Percentiles rank a stretch among this genome's conserved stretches.
Evolutionary conservation across 352 stramenopile species (phyloP).

Genomic region (Globisporangium perplexum): DNA sequence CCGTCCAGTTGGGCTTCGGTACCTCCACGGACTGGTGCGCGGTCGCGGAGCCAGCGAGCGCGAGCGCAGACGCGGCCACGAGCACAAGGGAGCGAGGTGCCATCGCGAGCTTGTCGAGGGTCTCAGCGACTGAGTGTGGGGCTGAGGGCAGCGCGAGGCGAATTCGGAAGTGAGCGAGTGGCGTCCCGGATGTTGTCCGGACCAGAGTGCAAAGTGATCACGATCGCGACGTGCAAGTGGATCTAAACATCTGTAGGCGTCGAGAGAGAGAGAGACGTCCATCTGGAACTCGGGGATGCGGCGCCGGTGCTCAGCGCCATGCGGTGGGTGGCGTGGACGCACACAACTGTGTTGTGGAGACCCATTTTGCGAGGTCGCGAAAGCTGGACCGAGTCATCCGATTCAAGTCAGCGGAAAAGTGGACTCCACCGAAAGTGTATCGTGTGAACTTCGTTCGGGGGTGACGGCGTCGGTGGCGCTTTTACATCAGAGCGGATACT

Average conservation of each 20-base stretch:
- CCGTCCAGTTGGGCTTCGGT: constrained; percentile 12
- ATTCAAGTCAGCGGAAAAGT: neutral
- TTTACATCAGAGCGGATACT: neutral
- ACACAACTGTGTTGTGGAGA: neutral
- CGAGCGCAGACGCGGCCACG: neutral
- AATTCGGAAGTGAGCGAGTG: neutral
- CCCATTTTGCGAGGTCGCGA: neutral
- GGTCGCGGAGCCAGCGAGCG: neutral
- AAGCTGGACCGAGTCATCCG: neutral
- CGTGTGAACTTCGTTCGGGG: neutral
- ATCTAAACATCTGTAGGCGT: neutral
- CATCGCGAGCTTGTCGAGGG: neutral
- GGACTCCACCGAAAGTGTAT: neutral
- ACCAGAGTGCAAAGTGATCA: neutral
- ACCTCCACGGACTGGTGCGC: constrained; percentile 13
- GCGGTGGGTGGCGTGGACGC: neutral
- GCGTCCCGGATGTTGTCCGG: neutral
- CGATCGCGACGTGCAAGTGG: too few species aligned
- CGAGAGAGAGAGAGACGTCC: neutral
- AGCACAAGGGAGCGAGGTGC: neutral
- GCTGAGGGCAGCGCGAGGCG: neutral
- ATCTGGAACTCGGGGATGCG: neutral
- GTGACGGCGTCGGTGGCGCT: too few species aligned
- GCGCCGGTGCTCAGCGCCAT: neutral
- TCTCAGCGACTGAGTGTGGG: neutral